phyloP scores from a whole-genome alignment of 495 filamentous ascomycete species.

The Astrocystis sublimbata region DNA sequence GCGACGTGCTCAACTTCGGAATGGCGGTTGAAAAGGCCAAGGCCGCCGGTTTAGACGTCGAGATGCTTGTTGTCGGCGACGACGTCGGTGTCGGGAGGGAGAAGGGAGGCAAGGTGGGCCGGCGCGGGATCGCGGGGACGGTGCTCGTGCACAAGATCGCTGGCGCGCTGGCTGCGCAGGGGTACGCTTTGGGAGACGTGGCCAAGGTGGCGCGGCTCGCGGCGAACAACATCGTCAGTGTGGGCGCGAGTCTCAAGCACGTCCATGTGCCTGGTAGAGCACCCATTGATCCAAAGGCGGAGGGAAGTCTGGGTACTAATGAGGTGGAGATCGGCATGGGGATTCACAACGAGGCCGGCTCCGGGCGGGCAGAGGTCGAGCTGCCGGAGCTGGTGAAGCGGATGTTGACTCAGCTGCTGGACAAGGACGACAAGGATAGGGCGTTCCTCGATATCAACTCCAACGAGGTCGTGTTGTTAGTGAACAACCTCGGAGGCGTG shows the following conservation, averaged over 20 bases:
- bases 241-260: conserved; percentile 84
- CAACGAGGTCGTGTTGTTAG: conserved; percentile 68
- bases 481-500: conserved; percentile 95
- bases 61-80: conserved; percentile 95
- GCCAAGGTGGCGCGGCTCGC: conserved; percentile 68
- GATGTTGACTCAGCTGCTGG: conserved; percentile 82
- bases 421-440: conserved; percentile 75
- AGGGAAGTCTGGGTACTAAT: conserved; percentile 59
- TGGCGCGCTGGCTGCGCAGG: conserved; percentile 79
- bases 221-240: conserved; percentile 75
- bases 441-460: conserved; percentile 71
- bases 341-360: conserved; percentile 95
- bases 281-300: conserved; percentile 34
- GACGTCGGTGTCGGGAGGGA: conserved; percentile 88
- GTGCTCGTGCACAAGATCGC: conserved; percentile 86
- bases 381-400: conserved; percentile 69
- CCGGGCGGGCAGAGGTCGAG: conserved; percentile 64
- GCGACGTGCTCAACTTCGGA: conserved; percentile 94
- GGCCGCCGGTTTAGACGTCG: conserved; percentile 73
- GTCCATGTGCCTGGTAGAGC: conserved; percentile 88
- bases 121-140: conserved; percentile 89
- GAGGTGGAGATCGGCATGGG: conserved; percentile 98
- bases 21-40: conserved; percentile 92
- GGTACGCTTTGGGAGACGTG: conserved; percentile 65
- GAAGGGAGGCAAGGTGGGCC: conserved; percentile 85